Evolutionary conservation across 495 filamentous ascomycete species (phyloP).

Genomic region (Neurospora sp.): DNA sequence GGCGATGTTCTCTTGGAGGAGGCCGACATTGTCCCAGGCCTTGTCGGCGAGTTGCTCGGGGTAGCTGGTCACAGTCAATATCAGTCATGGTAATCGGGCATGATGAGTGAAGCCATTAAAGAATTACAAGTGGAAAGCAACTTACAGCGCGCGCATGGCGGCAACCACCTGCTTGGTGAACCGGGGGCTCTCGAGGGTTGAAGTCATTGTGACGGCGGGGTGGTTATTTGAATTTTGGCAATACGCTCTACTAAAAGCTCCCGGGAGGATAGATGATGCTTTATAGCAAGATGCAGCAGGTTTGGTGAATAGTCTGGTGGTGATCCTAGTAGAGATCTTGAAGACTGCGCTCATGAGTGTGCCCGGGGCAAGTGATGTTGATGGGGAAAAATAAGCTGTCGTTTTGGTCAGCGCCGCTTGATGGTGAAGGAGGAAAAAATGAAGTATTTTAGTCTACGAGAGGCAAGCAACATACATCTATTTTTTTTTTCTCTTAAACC

Average conservation of each 20-base stretch:
- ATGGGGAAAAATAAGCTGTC: background rate
- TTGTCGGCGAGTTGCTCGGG: slow-evolving; percentile 82
- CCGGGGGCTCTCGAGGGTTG: slow-evolving; percentile 25
- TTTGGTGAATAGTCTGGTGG: background rate
- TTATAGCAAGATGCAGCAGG: background rate
- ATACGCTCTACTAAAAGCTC: background rate
- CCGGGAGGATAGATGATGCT: background rate
- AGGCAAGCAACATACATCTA: background rate
- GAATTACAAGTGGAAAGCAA: slow-evolving; percentile 4
- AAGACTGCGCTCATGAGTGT: background rate
- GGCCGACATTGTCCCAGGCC: slow-evolving; percentile 76
- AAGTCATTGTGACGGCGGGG: slow-evolving; percentile 11
- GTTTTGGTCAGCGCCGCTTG: background rate
- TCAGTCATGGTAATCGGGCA: background rate
- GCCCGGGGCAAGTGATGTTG: background rate
- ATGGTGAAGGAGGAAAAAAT: no score
- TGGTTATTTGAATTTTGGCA: background rate
- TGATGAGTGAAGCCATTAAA: background rate
- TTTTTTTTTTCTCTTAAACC: background rate
- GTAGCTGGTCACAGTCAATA: slow-evolving; percentile 46
- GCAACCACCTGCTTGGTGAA: slow-evolving; percentile 72
- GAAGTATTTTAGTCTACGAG: no score
- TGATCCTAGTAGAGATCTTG: background rate
- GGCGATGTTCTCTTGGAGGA: slow-evolving; percentile 27
- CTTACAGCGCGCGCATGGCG: slow-evolving; percentile 76